Conservation (phyloP, 805 yeast genomes). For the Myxozyma sirexii region DNA sequence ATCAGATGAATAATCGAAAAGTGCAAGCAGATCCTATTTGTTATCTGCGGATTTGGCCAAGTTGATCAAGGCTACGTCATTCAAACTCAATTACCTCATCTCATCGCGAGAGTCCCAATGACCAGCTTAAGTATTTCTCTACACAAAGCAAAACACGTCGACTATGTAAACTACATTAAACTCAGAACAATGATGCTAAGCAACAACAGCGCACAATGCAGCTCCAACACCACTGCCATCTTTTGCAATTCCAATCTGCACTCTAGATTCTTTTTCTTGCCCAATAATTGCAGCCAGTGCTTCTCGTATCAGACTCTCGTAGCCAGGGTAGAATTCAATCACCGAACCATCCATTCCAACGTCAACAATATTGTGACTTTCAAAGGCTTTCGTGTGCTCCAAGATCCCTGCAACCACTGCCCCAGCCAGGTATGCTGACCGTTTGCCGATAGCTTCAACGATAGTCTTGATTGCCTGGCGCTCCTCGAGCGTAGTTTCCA, state of each 20-base stretch:
- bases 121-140: too few species aligned
- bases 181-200: too few species aligned
- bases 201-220: conserved; percentile 73
- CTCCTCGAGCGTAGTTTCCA: conserved; percentile 60
- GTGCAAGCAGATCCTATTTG: too few species aligned
- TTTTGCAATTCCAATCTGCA: conserved; percentile 79
- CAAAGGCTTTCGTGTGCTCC: conserved; percentile 66
- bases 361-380: conserved; percentile 76
- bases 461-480: conserved; percentile 71
- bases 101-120: too few species aligned
- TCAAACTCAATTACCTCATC: too few species aligned
- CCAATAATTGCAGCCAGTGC: conserved; percentile 64
- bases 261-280: conserved; percentile 65
- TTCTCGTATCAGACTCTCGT: conserved; percentile 74
- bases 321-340: conserved; percentile 90
- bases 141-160: too few species aligned
- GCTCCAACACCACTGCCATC: conserved; percentile 99
- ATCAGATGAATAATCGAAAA: too few species aligned
- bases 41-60: too few species aligned
- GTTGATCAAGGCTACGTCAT: too few species aligned
- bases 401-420: conserved; percentile 86
- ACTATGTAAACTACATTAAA: too few species aligned
- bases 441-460: conserved; percentile 76
- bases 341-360: conserved; percentile 96
- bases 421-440: conserved; percentile 90